Evolutionary conservation across 2,329 filamentous ascomycete species (phyloP).

Genomic region (Ascochyta clinopodiicola): DNA sequence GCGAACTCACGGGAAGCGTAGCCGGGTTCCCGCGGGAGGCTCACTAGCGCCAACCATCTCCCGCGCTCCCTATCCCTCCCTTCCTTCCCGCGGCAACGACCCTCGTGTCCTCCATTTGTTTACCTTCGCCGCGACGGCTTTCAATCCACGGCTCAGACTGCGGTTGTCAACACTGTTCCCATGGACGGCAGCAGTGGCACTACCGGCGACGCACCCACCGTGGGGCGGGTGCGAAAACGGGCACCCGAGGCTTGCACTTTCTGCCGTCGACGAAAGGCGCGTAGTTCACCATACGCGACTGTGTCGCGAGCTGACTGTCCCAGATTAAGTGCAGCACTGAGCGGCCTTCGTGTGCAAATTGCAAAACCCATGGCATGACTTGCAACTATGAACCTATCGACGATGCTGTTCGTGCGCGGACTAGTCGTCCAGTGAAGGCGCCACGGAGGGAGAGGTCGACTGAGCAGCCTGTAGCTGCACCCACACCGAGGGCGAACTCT

Average conservation of each 20-base stretch:
- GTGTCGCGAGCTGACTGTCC: slow-evolving; percentile 17
- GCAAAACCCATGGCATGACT: slow-evolving; percentile 53
- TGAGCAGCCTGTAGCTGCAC: not conserved
- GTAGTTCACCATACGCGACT: not conserved
- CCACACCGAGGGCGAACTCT: not conserved
- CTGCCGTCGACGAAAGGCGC: slow-evolving; percentile 50
- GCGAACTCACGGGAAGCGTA: not conserved
- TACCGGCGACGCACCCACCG: slow-evolving; percentile 9
- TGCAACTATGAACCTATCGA: slow-evolving; percentile 52
- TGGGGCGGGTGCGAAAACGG: slow-evolving; percentile 29
- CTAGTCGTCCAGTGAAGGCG: slow-evolving; percentile 27
- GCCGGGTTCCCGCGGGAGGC: not conserved
- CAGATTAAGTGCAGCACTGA: slow-evolving; percentile 59
- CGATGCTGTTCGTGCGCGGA: slow-evolving; percentile 22
- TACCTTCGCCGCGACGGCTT: not conserved
- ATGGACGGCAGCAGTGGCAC: slow-evolving; percentile 7
- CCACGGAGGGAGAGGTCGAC: slow-evolving; percentile 16
- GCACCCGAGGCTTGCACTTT: slow-evolving; percentile 47
- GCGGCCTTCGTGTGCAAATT: slow-evolving; percentile 55
- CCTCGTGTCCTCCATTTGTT: not conserved
- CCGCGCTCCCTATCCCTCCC: not conserved
- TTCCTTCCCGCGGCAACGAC: slow-evolving; percentile 9
- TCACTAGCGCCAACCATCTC: too few species aligned
- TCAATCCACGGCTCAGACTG: not conserved
- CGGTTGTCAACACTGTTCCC: not conserved